Percentiles rank a stretch among this genome's conserved stretches.
Conservation (phyloP, 1,284 basidiomycete species). For the Coniferiporia sulphurascens region DNA sequence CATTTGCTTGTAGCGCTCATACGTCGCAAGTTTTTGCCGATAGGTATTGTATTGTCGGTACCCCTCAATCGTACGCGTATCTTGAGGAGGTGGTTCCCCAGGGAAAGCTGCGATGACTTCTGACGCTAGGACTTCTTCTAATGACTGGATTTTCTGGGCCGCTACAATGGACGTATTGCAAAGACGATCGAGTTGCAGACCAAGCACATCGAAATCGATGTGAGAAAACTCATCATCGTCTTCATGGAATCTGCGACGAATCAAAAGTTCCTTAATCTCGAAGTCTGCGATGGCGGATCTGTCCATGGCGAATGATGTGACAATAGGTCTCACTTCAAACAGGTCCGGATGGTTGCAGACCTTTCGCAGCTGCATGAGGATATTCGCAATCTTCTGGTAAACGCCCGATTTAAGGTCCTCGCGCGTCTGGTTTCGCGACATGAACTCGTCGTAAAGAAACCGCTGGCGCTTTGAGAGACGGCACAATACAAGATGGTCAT, state of each 20-base stretch:
- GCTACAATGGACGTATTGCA: conserved; percentile 50
- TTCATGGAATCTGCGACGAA: conserved; percentile 63
- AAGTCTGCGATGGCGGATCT: conserved; percentile 79
- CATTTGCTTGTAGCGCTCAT: conserved; percentile 66
- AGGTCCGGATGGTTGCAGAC: conserved; percentile 96
- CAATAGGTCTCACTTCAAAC: conserved; percentile 92
- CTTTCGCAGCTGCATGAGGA: conserved; percentile 94
- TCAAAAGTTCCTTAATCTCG: conserved; percentile 86
- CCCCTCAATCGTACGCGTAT: conserved; percentile 72
- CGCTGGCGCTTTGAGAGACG: conserved; percentile 93
- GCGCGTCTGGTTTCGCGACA: conserved; percentile 86
- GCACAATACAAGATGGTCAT: conserved; percentile 90
- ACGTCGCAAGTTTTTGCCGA: conserved; percentile 46
- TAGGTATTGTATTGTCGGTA: conserved; percentile 60
- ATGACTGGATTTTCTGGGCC: conserved; percentile 45
- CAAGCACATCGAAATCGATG: conserved; percentile 62
- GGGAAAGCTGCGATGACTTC: conserved; percentile 53
- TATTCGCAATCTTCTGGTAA: conserved; percentile 92
- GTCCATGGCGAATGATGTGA: conserved; percentile 87
- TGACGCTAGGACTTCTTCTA: conserved; percentile 73
- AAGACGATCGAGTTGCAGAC: conserved; percentile 55
- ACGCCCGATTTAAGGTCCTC: conserved; percentile 83
- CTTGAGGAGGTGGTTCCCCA: conserved; percentile 59
- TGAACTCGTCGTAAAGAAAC: conserved; percentile 98
- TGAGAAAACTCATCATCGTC: conserved; percentile 40